A percentile compares a stretch with the other conserved stretches of the same genome.
Conservation (phyloP, 163 green algal genomes). For the Smithsoniella earleae region DNA sequence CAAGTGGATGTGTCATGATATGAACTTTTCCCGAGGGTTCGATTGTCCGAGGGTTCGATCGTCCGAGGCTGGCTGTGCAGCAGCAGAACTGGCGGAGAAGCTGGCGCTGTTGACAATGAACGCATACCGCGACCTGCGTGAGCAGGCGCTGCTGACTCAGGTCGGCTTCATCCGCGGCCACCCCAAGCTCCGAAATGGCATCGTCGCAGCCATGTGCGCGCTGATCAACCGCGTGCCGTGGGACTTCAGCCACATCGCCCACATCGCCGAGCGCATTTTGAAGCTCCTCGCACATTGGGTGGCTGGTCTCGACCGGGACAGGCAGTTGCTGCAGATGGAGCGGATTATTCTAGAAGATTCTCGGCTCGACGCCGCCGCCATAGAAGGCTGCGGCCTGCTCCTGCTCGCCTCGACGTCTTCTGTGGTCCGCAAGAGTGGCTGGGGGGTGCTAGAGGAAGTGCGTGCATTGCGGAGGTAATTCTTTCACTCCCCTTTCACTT, state of each 20-base stretch:
- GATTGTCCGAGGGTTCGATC: no score
- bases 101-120: not conserved
- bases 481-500: no score
- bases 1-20: no score
- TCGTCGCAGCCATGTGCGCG: not conserved
- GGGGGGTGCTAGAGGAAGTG: not conserved
- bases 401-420: not conserved
- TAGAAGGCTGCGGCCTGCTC: slow-evolving; percentile 1
- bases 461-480: not conserved
- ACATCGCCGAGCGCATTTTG: not conserved
- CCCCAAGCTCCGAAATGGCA: slow-evolving; percentile 1
- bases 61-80: no score
- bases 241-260: not conserved
- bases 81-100: not conserved
- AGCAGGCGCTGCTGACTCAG: not conserved
- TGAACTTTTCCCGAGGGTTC: no score
- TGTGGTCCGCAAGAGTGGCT: not conserved
- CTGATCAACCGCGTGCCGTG: not conserved
- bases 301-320: not conserved
- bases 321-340: not conserved
- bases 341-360: not conserved
- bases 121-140: not conserved
- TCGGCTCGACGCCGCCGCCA: not conserved
- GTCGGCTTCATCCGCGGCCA: not conserved
- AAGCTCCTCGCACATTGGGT: not conserved